These are phyloP conservation scores for Zasmidium angulare DNA, from an alignment of 2,329 filamentous ascomycete genomes.

Conservation along the genomic window DNA sequence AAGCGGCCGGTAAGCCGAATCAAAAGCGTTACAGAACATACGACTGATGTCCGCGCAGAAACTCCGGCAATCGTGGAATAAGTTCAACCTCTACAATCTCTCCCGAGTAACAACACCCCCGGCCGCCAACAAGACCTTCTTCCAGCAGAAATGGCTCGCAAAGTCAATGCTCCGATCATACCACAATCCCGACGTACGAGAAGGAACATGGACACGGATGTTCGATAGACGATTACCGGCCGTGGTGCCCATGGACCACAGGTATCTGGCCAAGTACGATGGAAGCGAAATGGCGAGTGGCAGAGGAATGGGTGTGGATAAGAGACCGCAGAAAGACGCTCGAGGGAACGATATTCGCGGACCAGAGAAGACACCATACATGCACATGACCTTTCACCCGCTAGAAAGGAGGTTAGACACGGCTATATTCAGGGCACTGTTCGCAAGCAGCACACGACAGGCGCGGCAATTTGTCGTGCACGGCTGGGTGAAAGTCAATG, in stretches of 20 bases:
- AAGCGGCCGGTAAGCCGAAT: slow-evolving; percentile 41
- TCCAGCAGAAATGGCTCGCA: slow-evolving; percentile 96
- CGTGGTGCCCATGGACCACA: slow-evolving; percentile 80
- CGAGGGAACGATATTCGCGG: slow-evolving; percentile 10
- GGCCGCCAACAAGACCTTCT: slow-evolving; percentile 66
- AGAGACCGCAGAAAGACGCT: slow-evolving; percentile 15
- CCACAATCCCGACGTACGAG: slow-evolving; percentile 91
- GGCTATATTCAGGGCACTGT: slow-evolving; percentile 90
- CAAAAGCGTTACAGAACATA: not conserved
- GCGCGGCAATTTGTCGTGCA: slow-evolving; percentile 93
- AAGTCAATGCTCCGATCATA: slow-evolving; percentile 83
- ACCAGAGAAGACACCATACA: slow-evolving; percentile 71
- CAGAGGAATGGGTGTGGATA: slow-evolving; percentile 70
- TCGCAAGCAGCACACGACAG: slow-evolving; percentile 89
- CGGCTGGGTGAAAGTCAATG: slow-evolving; percentile 92
- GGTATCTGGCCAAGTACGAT: slow-evolving; percentile 76
- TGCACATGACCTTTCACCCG: slow-evolving; percentile 93
- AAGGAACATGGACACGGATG: slow-evolving; percentile 91
- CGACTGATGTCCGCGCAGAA: slow-evolving; percentile 57
- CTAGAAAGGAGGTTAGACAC: slow-evolving; percentile 88
- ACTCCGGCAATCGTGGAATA: slow-evolving; percentile 95
- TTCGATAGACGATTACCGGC: slow-evolving; percentile 79
- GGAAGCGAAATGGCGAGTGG: slow-evolving; percentile 82
- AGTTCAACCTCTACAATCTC: slow-evolving; percentile 94
- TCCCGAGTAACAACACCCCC: slow-evolving; percentile 52